Evolutionary conservation across 768 basidiomycete species (phyloP).

Genomic region (Nidula microcarpa): DNA sequence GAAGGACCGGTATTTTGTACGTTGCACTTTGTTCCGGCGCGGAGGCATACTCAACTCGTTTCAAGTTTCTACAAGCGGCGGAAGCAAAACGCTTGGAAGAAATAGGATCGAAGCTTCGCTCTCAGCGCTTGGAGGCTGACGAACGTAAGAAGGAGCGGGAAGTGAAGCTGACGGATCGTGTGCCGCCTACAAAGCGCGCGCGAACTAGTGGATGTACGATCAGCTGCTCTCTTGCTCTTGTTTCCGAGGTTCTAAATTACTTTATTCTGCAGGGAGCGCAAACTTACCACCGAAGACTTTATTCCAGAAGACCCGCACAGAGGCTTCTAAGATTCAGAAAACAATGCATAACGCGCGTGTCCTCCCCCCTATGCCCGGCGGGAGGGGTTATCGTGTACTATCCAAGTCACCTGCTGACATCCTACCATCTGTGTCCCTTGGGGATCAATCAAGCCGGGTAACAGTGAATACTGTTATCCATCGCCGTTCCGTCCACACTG

Average conservation of each 20-base stretch:
- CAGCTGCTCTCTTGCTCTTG: constrained; percentile 5
- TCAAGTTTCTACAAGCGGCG: constrained; percentile 49
- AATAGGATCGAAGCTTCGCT: constrained; percentile 57
- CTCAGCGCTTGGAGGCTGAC: constrained; percentile 64
- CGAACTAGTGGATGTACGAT: constrained; percentile 50
- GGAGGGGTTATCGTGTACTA: constrained; percentile 41
- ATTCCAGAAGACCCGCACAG: constrained; percentile 73
- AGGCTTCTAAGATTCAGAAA: constrained; percentile 66
- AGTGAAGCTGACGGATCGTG: constrained; percentile 68
- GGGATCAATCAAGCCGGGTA: constrained; percentile 36
- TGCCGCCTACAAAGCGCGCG: constrained; percentile 64
- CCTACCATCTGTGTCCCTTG: constrained; percentile 27
- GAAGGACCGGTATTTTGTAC: constrained; percentile 67
- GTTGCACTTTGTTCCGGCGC: constrained; percentile 16
- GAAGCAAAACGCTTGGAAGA: constrained; percentile 67
- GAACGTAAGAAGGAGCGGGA: constrained; percentile 75
- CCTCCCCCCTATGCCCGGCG: constrained; percentile 49
- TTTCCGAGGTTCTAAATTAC: constrained; percentile 9
- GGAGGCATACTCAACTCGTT: not conserved
- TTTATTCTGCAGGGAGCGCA: constrained; percentile 27
- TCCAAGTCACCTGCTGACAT: constrained; percentile 28
- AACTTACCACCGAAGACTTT: constrained; percentile 56
- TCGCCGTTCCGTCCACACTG: constrained; percentile 23
- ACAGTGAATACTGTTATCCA: constrained; percentile 48
- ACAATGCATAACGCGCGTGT: constrained; percentile 52